A percentile compares a stretch with the other conserved stretches of the same genome.
Conservation (phyloP, 345 rosid genomes). For the Excoecaria cochinchinensis region DNA sequence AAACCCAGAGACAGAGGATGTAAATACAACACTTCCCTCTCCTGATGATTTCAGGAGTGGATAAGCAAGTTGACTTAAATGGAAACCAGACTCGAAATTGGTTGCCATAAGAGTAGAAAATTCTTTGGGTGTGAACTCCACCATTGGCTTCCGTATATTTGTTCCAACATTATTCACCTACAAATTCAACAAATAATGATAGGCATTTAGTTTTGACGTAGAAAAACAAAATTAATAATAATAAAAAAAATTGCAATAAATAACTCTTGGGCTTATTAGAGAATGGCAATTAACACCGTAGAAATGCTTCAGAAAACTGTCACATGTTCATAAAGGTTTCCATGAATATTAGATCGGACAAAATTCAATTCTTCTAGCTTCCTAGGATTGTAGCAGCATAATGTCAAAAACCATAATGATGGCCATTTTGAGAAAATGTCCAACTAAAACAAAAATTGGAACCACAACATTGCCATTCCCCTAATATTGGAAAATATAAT, state of each 20-base stretch:
- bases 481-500: conserved; percentile 29
- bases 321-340: not conserved
- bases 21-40: conserved; percentile 58
- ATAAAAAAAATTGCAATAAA: not conserved
- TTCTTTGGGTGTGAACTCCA: conserved; percentile 55
- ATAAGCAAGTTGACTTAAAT: conserved; percentile 69
- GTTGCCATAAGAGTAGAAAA: conserved; percentile 57
- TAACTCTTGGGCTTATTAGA: not conserved
- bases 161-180: conserved; percentile 82
- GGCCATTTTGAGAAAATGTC: not conserved
- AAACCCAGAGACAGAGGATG: conserved; percentile 72
- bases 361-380: not conserved
- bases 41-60: conserved; percentile 62
- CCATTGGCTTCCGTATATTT: conserved; percentile 62
- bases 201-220: not conserved
- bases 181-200: not conserved
- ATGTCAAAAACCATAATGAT: not conserved
- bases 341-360: not conserved
- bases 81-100: conserved; percentile 74
- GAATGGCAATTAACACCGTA: not conserved
- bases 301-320: not conserved
- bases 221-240: not conserved
- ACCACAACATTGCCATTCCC: conserved; percentile 1
- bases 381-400: not conserved
- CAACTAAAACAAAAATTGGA: not conserved